Evolutionary conservation across 2,329 filamentous ascomycete genomes (phyloP).

Genomic region (Cadophora gregata): DNA sequence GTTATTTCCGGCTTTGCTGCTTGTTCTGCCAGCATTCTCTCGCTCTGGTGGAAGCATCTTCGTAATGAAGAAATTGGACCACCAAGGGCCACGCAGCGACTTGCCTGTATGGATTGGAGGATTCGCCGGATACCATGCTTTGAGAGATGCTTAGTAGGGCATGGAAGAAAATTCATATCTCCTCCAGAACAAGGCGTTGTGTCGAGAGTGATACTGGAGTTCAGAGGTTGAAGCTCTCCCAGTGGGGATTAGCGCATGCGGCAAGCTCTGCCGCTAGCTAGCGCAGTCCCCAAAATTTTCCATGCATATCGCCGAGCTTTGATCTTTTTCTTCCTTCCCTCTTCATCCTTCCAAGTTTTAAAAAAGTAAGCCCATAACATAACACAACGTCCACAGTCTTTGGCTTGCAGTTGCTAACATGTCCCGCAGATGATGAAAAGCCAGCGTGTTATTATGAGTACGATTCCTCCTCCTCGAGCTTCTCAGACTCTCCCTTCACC

Average conservation of each 20-base stretch:
- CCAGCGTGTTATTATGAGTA: slow-evolving; percentile 93
- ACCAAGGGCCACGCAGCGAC: background rate
- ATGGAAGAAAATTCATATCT: slow-evolving; percentile 35
- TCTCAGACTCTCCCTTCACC: slow-evolving; percentile 81
- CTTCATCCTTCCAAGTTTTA: slow-evolving; percentile 99
- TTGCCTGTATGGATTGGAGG: slow-evolving; percentile 11
- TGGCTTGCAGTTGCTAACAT: slow-evolving; percentile 43
- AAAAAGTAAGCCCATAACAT: slow-evolving; percentile 84
- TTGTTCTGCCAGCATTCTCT: slow-evolving; percentile 21
- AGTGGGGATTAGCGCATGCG: slow-evolving; percentile 33
- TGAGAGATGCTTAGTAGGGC: slow-evolving; percentile 21
- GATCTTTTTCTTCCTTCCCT: slow-evolving; percentile 56
- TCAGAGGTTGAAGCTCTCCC: slow-evolving; percentile 31
- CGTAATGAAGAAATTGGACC: background rate
- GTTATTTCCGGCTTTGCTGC: background rate
- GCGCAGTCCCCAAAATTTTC: slow-evolving; percentile 30
- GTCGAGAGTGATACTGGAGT: background rate
- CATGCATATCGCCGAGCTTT: slow-evolving; percentile 45
- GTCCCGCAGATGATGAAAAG: slow-evolving; percentile 95
- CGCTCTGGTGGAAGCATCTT: slow-evolving; percentile 30
- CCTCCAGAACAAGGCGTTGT: slow-evolving; percentile 23
- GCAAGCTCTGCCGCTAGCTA: slow-evolving; percentile 24
- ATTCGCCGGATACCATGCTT: slow-evolving; percentile 11
- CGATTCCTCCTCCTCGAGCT: slow-evolving; percentile 68
- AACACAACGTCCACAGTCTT: slow-evolving; percentile 25